Evolutionary conservation across 1,284 basidiomycete species (phyloP), one percentile per base, ranked within the genome.

Genomic region (Mycena sp.): DNA sequence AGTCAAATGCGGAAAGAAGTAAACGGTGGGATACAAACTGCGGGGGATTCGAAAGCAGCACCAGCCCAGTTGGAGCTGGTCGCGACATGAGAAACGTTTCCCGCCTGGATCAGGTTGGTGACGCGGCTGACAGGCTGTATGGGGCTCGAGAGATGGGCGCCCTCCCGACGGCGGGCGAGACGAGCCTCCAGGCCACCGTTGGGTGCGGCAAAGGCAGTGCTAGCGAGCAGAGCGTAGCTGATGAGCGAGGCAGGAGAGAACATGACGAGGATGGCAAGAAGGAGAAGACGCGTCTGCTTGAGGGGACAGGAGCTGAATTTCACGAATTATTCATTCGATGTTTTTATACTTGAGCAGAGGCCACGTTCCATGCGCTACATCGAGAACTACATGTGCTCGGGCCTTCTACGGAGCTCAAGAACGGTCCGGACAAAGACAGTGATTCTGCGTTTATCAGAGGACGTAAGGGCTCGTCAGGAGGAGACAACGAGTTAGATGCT

Each of bases 1-100:
- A 7, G 9, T 35, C 14, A 35, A 35, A 9, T 35, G 17, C 19
- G 2, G 2, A 35, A 30, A 17, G 16, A 30, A 6, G 23, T 14
- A 6, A 38, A 28, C 11, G 17, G 1, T 11, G 7, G 2, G 17
- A 10, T 25, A 52, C 46, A 38, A 4, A 29, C 57, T 54, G 65
- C 56, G 28, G 61, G 23, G 11, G 61, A 67, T 41, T 63, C 65
- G 49, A 67, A 63, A 14, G 56, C 45, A 11, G 65, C 61, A 16
- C 65, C 65, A 17, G 65, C 57, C 65, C 65, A 67, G 58, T 67
- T 67, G 29, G 32, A 32, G 48, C 65, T 67, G 57, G 56, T 40
- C 35, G 23, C 65, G 23, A 28, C 51, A 49, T 59, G 53, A 19
- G 63, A 40, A 28, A 11, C 29, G 55, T 65, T 61, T 17, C 28